A percentile compares a stretch with the other conserved stretches of the same genome.
phyloP scores from a whole-genome alignment of 805 yeast genomes.

The Lipomyces japonicus region DNA sequence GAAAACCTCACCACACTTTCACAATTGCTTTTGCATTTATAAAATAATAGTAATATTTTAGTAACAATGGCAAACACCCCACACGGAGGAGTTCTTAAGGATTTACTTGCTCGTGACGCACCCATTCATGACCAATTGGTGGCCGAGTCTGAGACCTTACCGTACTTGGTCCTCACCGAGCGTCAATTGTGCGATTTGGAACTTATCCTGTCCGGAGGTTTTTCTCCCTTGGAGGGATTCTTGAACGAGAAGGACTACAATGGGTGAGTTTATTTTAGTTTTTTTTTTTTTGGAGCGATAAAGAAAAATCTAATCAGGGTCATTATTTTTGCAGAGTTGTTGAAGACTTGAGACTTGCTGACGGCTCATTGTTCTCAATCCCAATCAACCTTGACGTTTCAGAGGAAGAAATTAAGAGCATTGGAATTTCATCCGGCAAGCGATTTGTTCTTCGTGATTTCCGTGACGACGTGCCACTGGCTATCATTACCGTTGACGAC shows the following conservation, averaged over 20 bases:
- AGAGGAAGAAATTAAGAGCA: slow-evolving; percentile 45
- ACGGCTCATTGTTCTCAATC: slow-evolving; percentile 83
- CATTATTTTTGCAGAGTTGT: too few relatives aligned
- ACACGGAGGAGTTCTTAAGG: slow-evolving; percentile 90
- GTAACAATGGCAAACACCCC: slow-evolving; percentile 52
- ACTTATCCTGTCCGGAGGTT: slow-evolving; percentile 88
- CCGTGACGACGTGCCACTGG: slow-evolving; percentile 72
- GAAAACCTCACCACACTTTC: too few relatives aligned
- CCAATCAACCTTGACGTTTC: slow-evolving; percentile 86
- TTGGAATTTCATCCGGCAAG: slow-evolving; percentile 49
- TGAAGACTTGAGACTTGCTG: slow-evolving; percentile 59
- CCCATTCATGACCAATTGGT: slow-evolving; percentile 53
- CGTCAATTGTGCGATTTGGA: slow-evolving; percentile 94
- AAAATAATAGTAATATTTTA: too few relatives aligned
- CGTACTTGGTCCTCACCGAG: slow-evolving; percentile 55
- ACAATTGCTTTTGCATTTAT: too few relatives aligned
- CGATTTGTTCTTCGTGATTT: slow-evolving; percentile 74
- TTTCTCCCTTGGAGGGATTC: slow-evolving; percentile 79
- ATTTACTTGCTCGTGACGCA: slow-evolving; percentile 77
- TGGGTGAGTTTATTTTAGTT: slow-evolving; percentile 27
- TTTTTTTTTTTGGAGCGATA: too few relatives aligned
- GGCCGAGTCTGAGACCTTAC: slow-evolving; percentile 52
- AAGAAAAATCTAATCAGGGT: too few relatives aligned
- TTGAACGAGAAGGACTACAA: slow-evolving; percentile 64
- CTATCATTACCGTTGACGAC: slow-evolving; percentile 74